Conservation (phyloP, 2,329 filamentous ascomycete genomes). For the Coniella lustricola region DNA sequence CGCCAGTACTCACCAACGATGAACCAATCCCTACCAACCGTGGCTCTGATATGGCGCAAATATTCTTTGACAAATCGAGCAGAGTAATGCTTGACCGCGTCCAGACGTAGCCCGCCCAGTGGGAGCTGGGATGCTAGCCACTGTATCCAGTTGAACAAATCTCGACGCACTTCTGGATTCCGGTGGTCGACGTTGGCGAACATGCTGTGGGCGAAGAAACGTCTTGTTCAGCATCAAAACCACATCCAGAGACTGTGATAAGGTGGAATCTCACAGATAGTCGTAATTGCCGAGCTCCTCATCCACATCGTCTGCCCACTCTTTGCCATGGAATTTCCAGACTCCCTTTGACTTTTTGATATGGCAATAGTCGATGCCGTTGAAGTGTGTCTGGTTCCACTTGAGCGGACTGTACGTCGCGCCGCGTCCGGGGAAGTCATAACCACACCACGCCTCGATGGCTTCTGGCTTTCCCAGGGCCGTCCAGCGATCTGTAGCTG, state of each 20-base stretch:
- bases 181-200: conserved; percentile 29
- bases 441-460: conserved; percentile 63
- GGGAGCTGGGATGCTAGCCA: conserved; percentile 26
- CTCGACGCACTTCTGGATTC: conserved; percentile 25
- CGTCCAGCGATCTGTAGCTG: conserved; percentile 42
- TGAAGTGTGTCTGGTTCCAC: conserved; percentile 63
- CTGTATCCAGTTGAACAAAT: conserved; percentile 26
- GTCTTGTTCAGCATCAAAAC: neutral
- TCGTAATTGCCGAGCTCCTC: conserved; percentile 57
- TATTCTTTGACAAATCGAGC: conserved; percentile 26
- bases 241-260: neutral
- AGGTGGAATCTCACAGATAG: conserved; percentile 24
- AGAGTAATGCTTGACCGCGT: conserved; percentile 31
- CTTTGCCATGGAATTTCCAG: conserved; percentile 57
- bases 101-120: conserved; percentile 27
- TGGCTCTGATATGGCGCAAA: conserved; percentile 20
- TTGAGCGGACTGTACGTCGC: conserved; percentile 53
- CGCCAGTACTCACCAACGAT: conserved; percentile 66
- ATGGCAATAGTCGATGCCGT: conserved; percentile 60
- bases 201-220: conserved; percentile 21
- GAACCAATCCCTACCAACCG: conserved; percentile 46
- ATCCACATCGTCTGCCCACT: conserved; percentile 52
- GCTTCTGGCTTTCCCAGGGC: conserved; percentile 48
- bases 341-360: conserved; percentile 48
- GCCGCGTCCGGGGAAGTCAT: conserved; percentile 55